These are phyloP conservation scores for Calocybe indica DNA, from an alignment of 768 basidiomycete genomes.

Conservation along the genomic window DNA sequence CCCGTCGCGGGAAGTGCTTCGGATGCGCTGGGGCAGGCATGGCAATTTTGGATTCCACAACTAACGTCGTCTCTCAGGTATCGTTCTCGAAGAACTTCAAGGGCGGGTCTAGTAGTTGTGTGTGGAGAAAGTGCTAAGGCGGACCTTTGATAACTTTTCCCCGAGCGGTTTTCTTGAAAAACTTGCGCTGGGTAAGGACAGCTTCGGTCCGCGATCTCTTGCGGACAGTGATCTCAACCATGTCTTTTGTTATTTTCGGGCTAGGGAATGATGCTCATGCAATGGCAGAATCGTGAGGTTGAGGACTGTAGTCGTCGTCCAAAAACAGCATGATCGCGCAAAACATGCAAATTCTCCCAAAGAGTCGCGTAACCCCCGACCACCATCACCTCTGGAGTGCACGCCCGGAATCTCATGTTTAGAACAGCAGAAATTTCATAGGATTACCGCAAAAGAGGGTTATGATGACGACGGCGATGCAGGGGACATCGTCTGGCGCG, in stretches of 20 bases:
- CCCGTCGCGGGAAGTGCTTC: slow-evolving; percentile 55
- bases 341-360: too few relatives aligned
- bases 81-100: slow-evolving; percentile 83
- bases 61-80: slow-evolving; percentile 90
- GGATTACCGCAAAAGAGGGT: too few relatives aligned
- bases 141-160: slow-evolving; percentile 93
- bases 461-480: neutral
- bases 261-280: too few relatives aligned
- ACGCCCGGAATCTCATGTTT: neutral
- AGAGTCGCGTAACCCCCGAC: too few relatives aligned
- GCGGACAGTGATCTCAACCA: slow-evolving; percentile 53
- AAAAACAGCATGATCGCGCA: too few relatives aligned
- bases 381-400: too few relatives aligned
- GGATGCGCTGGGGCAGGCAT: slow-evolving; percentile 43
- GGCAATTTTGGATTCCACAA: slow-evolving; percentile 76
- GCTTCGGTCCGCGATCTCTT: slow-evolving; percentile 71
- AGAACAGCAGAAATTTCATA: too few relatives aligned
- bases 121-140: slow-evolving; percentile 6
- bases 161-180: slow-evolving; percentile 91
- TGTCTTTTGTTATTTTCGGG: neutral
- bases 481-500: slow-evolving; percentile 11
- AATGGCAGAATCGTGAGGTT: too few relatives aligned
- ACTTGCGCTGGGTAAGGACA: slow-evolving; percentile 78
- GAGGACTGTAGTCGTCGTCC: too few relatives aligned
- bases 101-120: neutral